Evolutionary conservation across 306 rosid species (phyloP), one percentile per base, ranked within the genome.

Genomic region (Astragalus glycyphyllos): DNA sequence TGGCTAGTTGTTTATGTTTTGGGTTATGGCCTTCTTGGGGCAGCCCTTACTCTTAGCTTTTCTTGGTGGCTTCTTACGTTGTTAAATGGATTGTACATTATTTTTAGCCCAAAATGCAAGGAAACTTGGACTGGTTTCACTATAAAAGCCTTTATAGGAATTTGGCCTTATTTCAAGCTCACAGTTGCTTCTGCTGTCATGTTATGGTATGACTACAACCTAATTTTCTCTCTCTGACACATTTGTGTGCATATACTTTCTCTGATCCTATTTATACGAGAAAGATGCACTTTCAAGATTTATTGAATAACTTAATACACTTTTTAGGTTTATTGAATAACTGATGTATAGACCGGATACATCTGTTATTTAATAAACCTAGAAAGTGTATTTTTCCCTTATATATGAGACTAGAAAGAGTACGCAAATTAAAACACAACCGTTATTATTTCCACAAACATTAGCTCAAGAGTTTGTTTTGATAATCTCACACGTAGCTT

Each of bases 71-170:
- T 85, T 53, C 89, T 91, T 69, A 85, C 59, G 65, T 11, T 91
- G 13, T 0, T 81, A n/a, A 83, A 79, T 81, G 90, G 58, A 0
- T 61, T 91, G 13, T 91, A 91, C 68, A 86, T 91, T 68, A 16
- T 83, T 34, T 23, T 91, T 5, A 88, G 87, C 78, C 90, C 92
- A 44, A 77, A 20, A 5, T 91, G 97, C 76, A 85, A 68, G 58
- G 83, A 88, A 73, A 91, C 92, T 38, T 91, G 97, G 97, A 80
- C 86, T 4, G 97, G 97, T 68, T 88, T 91, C 83, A 70, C 81
- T 16, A 0, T 55, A 13, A 80, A 68, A 55, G 90, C 96, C 23
- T 86, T 91, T 59, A 41, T 0, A 7, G 90, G 92, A 55, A 74
- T 91, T 17, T 88, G 96, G 97, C 96, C 92, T 60, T 88, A 86